Evolutionary conservation across 768 basidiomycete genomes (phyloP).

Genomic region (Panaeolus cyanescens): DNA sequence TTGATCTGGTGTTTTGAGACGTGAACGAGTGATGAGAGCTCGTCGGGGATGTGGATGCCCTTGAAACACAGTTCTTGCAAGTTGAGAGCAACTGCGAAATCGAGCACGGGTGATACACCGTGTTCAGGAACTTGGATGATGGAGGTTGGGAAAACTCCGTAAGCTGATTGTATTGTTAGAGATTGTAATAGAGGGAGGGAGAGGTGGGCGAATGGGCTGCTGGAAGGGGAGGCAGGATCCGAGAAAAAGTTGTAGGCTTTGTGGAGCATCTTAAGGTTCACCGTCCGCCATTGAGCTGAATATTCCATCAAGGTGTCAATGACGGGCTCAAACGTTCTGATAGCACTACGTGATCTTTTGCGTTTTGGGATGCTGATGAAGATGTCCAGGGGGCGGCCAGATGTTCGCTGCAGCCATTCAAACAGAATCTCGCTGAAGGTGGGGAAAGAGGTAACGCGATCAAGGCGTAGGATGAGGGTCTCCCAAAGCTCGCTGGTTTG

Average conservation of each 20-base stretch:
- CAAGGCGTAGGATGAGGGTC: constrained; percentile 9
- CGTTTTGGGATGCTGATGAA: not conserved
- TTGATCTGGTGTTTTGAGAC: not conserved
- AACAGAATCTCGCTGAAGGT: constrained; percentile 1
- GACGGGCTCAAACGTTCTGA: not conserved
- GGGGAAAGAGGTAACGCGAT: not conserved
- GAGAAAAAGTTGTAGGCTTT: not conserved
- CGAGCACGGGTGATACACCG: not conserved
- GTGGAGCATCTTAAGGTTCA: not conserved
- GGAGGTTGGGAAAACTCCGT: not conserved
- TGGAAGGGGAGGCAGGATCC: not conserved
- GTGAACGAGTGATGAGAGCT: not conserved
- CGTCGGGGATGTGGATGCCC: not conserved
- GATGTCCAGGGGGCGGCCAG: constrained; percentile 14
- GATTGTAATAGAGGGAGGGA: not conserved
- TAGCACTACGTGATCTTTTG: not conserved
- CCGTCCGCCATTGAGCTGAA: constrained; percentile 9
- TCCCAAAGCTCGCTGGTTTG: constrained; percentile 14
- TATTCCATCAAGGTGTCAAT: not conserved
- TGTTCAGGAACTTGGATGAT: not conserved
- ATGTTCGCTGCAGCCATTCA: constrained; percentile 16
- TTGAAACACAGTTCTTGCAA: not conserved
- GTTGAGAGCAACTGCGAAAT: not conserved
- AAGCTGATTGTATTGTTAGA: not conserved
- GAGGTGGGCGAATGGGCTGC: not conserved